Evolutionary conservation across 495 filamentous ascomycete species (phyloP), one percentile per base, ranked within the genome.

Genomic region (Pseudevernia furfuracea): DNA sequence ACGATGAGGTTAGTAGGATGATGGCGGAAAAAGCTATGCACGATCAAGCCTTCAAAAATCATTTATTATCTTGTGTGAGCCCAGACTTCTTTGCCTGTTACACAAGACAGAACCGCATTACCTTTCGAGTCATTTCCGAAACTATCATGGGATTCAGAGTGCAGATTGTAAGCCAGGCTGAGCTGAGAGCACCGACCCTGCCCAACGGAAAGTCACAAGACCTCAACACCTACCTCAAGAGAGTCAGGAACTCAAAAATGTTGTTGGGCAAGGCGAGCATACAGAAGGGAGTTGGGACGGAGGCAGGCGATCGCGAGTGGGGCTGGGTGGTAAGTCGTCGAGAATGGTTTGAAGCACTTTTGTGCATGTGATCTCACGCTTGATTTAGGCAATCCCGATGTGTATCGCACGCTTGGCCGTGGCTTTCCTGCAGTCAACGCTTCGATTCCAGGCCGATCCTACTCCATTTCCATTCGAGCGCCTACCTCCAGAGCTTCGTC

Each of bases 321-420:
- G 52, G 52, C 14, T 55, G 52, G 52, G 52, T 55, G 52, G 52
- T 55, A 34, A 55, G 52, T 55, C 30, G 10, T 55, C 52, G 1
- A 34, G 15, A 1, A 34, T 34, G 30, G 0, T 10, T 23, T 3
- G 14, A 34, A 32, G 25, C 4, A 32, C 28, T 8, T 34, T n/a
- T n/a, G 4, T 36, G 8, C 4, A 36, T 8, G 28, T 30, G 3
- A 34, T 9, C 52, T 55, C 1, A 55, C 7, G 17, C 10, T 34
- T 34, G 15, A 32, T 10, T 21, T 55, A 55, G 52, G 52, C 30
- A 55, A 9, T 6, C 1, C 17, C 52, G 6, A 55, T 34, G 7
- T 55, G 28, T 34, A 7, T 55, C 34, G 52, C 30, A 19, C 52
- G 52, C 28, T 34, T 55, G 30, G 52, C 52, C n/a, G 15, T 34